Evolutionary conservation across 768 basidiomycete species (phyloP).

Genomic region (Kwoniella botswanensis): DNA sequence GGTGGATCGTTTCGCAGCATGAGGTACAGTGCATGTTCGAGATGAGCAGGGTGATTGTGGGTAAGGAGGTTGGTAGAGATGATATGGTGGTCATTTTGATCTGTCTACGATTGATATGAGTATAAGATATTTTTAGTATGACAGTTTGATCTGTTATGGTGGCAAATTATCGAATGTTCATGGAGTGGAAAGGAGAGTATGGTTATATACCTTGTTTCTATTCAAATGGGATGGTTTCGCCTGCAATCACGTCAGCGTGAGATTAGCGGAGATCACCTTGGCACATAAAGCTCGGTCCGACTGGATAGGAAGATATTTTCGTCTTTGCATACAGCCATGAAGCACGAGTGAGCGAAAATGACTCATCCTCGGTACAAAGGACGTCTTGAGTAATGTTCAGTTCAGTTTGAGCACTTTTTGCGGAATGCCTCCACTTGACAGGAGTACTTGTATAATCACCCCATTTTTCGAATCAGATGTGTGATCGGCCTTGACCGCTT

Average conservation of each 20-base stretch:
- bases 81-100: neutral
- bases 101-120: too few relatives aligned
- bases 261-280: too few relatives aligned
- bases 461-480: neutral
- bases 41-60: conserved; percentile 32
- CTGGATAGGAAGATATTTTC: too few relatives aligned
- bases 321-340: too few relatives aligned
- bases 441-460: too few relatives aligned
- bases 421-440: neutral
- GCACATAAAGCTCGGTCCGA: too few relatives aligned
- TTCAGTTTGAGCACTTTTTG: neutral
- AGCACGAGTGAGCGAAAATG: too few relatives aligned
- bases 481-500: neutral
- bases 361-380: too few relatives aligned
- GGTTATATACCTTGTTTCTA: too few relatives aligned
- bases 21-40: conserved; percentile 52
- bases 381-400: too few relatives aligned
- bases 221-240: too few relatives aligned
- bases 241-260: too few relatives aligned
- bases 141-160: neutral
- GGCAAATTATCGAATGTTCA: neutral
- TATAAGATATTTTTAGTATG: neutral
- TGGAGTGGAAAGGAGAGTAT: neutral
- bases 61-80: conserved; percentile 7
- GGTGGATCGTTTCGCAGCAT: conserved; percentile 39